These are phyloP conservation scores for Paraglomus brasilianum DNA, from an alignment of 192 early-diverging fungal species.

Conservation along the genomic window DNA sequence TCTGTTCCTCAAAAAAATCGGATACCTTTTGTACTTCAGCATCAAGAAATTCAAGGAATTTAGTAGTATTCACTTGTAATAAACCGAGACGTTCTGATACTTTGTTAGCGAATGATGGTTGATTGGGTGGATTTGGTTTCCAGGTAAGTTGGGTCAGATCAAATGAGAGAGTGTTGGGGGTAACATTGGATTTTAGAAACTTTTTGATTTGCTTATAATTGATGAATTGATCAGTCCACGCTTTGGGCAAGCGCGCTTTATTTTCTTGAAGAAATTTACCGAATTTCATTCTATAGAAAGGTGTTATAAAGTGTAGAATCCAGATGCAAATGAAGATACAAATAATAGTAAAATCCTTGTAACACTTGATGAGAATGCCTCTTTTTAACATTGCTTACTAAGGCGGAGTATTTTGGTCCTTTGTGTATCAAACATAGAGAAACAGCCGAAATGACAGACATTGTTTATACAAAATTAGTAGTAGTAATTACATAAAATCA, in stretches of 20 bases:
- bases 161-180: constrained; percentile 41
- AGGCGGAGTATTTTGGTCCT: too few species aligned
- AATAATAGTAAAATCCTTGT: too few species aligned
- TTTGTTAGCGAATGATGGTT: constrained; percentile 54
- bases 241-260: constrained; percentile 58
- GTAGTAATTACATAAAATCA: too few species aligned
- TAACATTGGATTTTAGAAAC: constrained; percentile 54
- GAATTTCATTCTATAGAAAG: constrained; percentile 61
- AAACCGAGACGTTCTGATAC: constrained; percentile 55
- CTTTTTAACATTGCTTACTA: too few species aligned
- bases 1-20: constrained; percentile 42
- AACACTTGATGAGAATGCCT: too few species aligned
- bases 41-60: constrained; percentile 70
- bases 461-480: too few species aligned
- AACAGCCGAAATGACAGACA: too few species aligned
- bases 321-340: too few species aligned
- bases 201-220: constrained; percentile 64
- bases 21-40: constrained; percentile 62
- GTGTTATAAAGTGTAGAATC: not conserved
- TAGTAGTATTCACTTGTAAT: constrained; percentile 59
- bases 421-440: too few species aligned
- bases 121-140: constrained; percentile 33
- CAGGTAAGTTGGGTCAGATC: constrained; percentile 28
- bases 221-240: constrained; percentile 69
- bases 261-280: constrained; percentile 68